phyloP scores from a whole-genome alignment of 805 yeast species.

The Vanderwaltozyma verrucispora region DNA sequence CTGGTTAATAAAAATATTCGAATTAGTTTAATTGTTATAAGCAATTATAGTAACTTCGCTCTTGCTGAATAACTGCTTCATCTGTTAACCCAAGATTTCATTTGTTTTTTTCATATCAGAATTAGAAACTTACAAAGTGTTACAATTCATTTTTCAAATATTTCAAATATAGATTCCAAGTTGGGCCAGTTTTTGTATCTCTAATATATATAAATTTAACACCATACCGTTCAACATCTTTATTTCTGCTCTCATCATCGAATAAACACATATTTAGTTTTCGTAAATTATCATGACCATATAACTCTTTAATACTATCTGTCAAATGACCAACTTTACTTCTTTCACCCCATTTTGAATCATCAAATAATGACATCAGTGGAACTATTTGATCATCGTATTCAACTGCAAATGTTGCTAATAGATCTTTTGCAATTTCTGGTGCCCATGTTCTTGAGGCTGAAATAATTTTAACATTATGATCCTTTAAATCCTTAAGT shows the following conservation, averaged over 20 bases:
- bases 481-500: slow-evolving; percentile 38
- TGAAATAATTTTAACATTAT: slow-evolving; percentile 44
- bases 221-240: slow-evolving; percentile 62
- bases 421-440: slow-evolving; percentile 55
- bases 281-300: slow-evolving; percentile 42
- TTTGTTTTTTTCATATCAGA: too few species aligned
- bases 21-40: too few species aligned
- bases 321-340: slow-evolving; percentile 44
- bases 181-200: slow-evolving; percentile 47
- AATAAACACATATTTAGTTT: slow-evolving; percentile 37
- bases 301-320: slow-evolving; percentile 46
- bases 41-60: too few species aligned
- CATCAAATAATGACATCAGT: slow-evolving; percentile 36
- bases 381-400: slow-evolving; percentile 26
- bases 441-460: slow-evolving; percentile 81
- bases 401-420: slow-evolving; percentile 42
- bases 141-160: slow-evolving; percentile 21
- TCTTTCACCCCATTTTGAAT: slow-evolving; percentile 60
- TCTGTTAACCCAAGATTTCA: too few species aligned
- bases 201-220: slow-evolving; percentile 58
- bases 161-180: slow-evolving; percentile 41
- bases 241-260: slow-evolving; percentile 74
- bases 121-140: too few species aligned
- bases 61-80: too few species aligned
- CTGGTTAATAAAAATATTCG: too few species aligned